Evolutionary conservation across 441 rosid genomes (phyloP), one percentile per base, ranked within the genome.

Genomic region (Geranium incanum): DNA sequence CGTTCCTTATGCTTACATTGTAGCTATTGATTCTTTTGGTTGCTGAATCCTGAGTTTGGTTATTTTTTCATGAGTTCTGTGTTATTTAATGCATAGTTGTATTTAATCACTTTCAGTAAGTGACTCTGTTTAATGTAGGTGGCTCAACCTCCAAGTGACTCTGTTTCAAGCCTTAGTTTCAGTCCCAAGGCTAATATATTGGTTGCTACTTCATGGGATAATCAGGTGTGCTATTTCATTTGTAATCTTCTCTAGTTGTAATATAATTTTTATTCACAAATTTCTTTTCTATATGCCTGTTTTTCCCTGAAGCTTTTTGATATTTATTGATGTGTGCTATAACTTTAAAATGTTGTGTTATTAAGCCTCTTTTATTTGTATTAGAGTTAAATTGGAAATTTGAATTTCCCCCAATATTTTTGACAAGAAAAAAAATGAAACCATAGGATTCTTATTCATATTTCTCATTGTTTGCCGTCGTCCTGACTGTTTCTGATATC

Each of bases 141-240:
- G 66, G 70, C 82, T 67, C 97, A 92, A 72, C 90, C 97, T 55
- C 98, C 99, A 4, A 72, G 77, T 37, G 99, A 90, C 79, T 90
- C 97, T 1, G 81, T 92, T 72, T 90, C 97, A 0, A 95, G 98
- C 79, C 94, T 94, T 74, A 43, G 83, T 83, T 94, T 94, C 81
- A 92, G 99, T 81, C 91, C 99, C 6, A 88, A 86, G 81, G 97
- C 97, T 48, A 93, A 92, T 70, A 76, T 86, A 62, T 87, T 95
- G 76, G 85, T 92, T 55, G 97, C 97, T 12, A 90, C 95, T 73
- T 92, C 99, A 21, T 95, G 99, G 99, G 99, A 95, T 84, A 95
- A 90, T 78, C 99, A 95, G 96, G 99, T 95, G 71, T 67, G 74
- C 9, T 59, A 21, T 59, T 59, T 59, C 64, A 59, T 59, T 59